Base-by-base conservation (phyloP, 192 early-diverging fungal genomes). In the Coemansia sp. region DNA sequence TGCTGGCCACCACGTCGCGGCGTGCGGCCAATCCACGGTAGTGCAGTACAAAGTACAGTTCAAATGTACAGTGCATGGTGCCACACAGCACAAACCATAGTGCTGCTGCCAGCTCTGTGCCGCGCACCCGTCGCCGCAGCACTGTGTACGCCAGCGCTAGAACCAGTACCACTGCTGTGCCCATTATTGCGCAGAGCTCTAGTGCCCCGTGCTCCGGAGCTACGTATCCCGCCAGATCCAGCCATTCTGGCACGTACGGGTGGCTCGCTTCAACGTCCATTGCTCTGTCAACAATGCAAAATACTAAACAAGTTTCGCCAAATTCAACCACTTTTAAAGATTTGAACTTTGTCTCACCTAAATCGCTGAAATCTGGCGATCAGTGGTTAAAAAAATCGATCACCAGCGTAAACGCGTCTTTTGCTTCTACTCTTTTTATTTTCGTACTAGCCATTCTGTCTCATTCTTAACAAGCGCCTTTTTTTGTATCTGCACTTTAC, bases 81-180 rank as follows among this genome's bases (percentile, higher is more conserved):
- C 83, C 86, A 61, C 83, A 86, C 18, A 84, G 51, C 24, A 86
- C 65, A 61, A 85, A 88, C 89, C 89, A 91, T 20, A 86, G 54
- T 26, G 85, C 83, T 3, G 82, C 59, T 2, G 82, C 63, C 1
- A 38, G 56, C 37, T 13, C 39, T 32, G 32, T 14, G 32, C 65
- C 54, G 61, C 37, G 19, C 48, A 57, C 24, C n/a, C 43, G 27
- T n/a, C 35, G 38, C 29, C 32, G 10, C 54, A 71, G 43, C 20
- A 43, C 38, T 26, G 20, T 54, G 49, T 54, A 62, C 1, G 69
- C 65, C 12, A 27, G n/a, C 11, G 13, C 16, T 1, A 62, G 39
- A 22, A 73, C 29, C 26, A 47, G 20, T 11, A 24, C 59, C 23
- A 74, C 22, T 3, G 62, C 61, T 1, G 19, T 51, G 18, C 68